A percentile compares a stretch with the other conserved stretches of the same genome.
These are phyloP conservation scores for Gyromitra esculenta DNA, from an alignment of 2,329 filamentous ascomycete species.

Conservation along the genomic window DNA sequence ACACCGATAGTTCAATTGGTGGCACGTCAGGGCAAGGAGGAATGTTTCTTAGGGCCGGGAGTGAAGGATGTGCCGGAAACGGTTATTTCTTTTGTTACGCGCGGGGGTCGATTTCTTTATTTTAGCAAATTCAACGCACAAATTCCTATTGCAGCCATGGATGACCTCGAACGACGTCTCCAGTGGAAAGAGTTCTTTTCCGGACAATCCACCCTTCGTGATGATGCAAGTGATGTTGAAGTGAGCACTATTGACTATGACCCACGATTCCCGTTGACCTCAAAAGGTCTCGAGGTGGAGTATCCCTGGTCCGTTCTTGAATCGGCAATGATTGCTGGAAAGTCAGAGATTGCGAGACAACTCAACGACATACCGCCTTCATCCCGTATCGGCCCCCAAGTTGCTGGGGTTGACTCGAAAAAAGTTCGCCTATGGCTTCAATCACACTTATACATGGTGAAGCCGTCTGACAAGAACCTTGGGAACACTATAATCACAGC, in stretches of 20 bases:
- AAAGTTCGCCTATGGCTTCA: not conserved
- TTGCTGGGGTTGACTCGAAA: not conserved
- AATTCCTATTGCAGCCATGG: not conserved
- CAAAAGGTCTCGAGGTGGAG: too few species aligned
- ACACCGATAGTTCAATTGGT: not conserved
- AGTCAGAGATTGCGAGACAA: too few species aligned
- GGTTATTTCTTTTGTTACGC: not conserved
- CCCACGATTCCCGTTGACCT: too few species aligned
- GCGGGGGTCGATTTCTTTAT: not conserved
- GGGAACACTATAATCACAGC: not conserved
- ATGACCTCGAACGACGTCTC: not conserved
- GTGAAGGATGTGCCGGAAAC: not conserved
- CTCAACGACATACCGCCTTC: too few species aligned
- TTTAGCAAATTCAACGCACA: not conserved
- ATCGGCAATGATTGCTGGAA: too few species aligned
- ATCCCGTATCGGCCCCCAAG: too few species aligned
- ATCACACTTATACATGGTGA: not conserved
- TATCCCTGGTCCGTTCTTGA: too few species aligned
- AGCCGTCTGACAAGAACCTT: conserved; percentile 1
- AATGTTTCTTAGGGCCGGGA: not conserved
- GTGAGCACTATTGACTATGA: too few species aligned
- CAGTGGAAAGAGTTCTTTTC: not conserved
- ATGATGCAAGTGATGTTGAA: too few species aligned
- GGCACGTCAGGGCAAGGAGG: not conserved
- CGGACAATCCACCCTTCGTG: not conserved